Evolutionary conservation across 352 stramenopile species (phyloP).

Genomic region (Phytophthora pistaciae): DNA sequence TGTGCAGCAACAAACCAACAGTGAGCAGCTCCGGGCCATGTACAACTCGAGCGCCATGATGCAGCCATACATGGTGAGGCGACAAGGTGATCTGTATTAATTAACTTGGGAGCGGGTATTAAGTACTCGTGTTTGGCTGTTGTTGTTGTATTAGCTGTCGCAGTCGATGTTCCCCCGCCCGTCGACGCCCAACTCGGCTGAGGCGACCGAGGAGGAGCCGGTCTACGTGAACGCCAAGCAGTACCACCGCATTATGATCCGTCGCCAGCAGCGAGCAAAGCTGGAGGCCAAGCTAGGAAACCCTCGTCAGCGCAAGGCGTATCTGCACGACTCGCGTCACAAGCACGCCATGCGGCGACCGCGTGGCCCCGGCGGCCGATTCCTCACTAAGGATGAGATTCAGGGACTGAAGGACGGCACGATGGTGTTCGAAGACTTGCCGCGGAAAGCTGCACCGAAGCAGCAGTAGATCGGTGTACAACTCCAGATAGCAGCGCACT

Average conservation of each 20-base stretch:
- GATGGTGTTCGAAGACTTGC: constrained; percentile 76
- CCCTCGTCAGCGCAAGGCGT: constrained; percentile 83
- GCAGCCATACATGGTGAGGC: constrained; percentile 83
- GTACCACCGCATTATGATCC: constrained; percentile 92
- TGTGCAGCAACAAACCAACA: constrained; percentile 74
- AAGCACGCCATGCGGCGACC: constrained; percentile 89
- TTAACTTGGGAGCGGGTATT: too few species aligned
- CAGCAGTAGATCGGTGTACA: constrained; percentile 30
- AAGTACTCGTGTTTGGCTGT: background rate
- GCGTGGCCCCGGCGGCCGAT: constrained; percentile 83
- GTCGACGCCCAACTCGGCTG: constrained; percentile 51
- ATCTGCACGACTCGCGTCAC: constrained; percentile 89
- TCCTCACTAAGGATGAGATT: constrained; percentile 90
- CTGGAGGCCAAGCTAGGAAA: constrained; percentile 88
- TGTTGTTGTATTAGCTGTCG: constrained; percentile 44
- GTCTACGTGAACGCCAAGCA: constrained; percentile 94
- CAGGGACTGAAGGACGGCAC: constrained; percentile 80
- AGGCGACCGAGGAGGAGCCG: constrained; percentile 84
- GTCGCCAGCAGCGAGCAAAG: constrained; percentile 87
- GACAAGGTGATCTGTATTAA: background rate
- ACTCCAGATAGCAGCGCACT: constrained; percentile 9
- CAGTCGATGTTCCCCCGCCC: constrained; percentile 75
- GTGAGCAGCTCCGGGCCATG: constrained; percentile 84
- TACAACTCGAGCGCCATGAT: constrained; percentile 88
- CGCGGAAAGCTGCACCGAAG: constrained; percentile 52